Conservation (phyloP, 345 rosid genomes). For the Sisymbrium irio region DNA sequence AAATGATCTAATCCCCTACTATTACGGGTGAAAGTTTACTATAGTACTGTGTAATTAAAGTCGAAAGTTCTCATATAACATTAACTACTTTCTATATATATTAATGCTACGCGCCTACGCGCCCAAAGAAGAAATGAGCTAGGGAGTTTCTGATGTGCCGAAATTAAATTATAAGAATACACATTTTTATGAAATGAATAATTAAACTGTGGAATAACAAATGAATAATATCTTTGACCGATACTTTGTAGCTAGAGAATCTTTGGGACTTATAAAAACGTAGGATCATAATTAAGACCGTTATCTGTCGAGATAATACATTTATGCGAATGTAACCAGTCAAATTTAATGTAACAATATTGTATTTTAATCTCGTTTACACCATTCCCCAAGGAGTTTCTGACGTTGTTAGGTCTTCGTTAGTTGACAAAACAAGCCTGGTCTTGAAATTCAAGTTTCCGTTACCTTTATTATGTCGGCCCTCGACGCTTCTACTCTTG, state of each 20-base stretch:
- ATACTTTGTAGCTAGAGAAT: conserved; percentile 15
- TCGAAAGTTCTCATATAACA: neutral
- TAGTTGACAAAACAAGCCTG: conserved; percentile 22
- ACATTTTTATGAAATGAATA: conserved; percentile 27
- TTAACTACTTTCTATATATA: conserved; percentile 1
- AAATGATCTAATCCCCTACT: neutral
- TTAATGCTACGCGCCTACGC: conserved; percentile 5
- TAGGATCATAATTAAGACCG: conserved; percentile 24
- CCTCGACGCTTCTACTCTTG: neutral
- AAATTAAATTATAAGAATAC: conserved; percentile 31
- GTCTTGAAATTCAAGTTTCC: neutral
- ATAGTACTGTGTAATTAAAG: neutral
- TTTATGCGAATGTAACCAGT: neutral
- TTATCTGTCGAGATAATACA: conserved; percentile 27
- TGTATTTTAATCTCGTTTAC: conserved; percentile 10
- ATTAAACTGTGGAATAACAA: conserved; percentile 1
- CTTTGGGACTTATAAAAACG: conserved; percentile 30
- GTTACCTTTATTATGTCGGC: conserved; percentile 1
- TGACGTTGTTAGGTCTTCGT: neutral
- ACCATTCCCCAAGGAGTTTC: conserved; percentile 18
- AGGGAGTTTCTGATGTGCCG: neutral
- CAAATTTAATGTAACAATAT: neutral
- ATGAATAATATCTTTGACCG: conserved; percentile 12
- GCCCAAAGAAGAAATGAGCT: conserved; percentile 12
- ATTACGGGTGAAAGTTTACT: neutral